Evolutionary conservation across 306 rosid species (phyloP), one percentile per base, ranked within the genome.

Genomic region (Chamaecrista fasciculata): DNA sequence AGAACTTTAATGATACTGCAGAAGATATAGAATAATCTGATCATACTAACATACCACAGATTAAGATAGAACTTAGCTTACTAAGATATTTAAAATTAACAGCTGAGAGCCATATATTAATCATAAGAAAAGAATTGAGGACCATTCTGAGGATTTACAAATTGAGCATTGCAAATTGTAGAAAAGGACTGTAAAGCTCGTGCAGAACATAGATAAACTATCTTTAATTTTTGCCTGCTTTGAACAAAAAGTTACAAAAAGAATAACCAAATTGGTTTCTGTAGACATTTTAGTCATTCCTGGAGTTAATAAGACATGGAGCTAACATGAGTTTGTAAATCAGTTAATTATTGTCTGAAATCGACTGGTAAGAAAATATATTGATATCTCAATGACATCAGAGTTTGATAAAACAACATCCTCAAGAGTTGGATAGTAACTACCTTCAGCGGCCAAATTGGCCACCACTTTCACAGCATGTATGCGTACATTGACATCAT

Each of bases 391-490:
- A 25, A 50, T 36, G 20, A 23, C 0, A 5, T 28, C 4, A 51
- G 50, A 15, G n/a, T 8, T 40, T 10, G 10, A 65, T 52, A 46
- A 29, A 31, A 36, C 31, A 25, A 74, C 58, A 59, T 52, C 28
- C 67, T 59, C 31, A 19, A 19, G 60, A 69, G 46, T 47, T 62
- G 47, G 23, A 67, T 47, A 76, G 62, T 64, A 63, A 83, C 67
- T 76, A 85, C 99, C 99, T 79, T 95, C 99, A 69, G 99, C 99
- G 33, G 99, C 99, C 44, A 95, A 80, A 82, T 95, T 95, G 81
- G 99, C 99, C 62, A 94, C 89, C 73, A 94, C 95, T 86, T 95
- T 95, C 72, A 95, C 99, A 34, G 99, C 99, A 88, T 95, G 97
- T 74, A 95, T 87, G 39, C 91, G 89, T 56, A 87, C 88, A 81